These are phyloP conservation scores for Colletotrichum tofieldiae DNA, from an alignment of 2,329 filamentous ascomycete genomes.

Conservation along the genomic window DNA sequence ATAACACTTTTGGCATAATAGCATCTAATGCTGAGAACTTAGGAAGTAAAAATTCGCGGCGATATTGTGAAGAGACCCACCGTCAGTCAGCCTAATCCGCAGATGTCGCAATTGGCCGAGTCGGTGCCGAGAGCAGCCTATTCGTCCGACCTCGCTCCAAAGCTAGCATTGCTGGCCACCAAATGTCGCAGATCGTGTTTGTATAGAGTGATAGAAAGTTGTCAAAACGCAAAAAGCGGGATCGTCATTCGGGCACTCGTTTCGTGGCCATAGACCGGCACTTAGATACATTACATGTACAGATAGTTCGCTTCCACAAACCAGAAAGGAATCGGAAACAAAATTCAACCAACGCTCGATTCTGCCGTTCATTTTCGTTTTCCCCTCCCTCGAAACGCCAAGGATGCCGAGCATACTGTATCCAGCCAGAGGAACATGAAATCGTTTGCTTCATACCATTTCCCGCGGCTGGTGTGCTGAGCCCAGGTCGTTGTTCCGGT, in stretches of 20 bases:
- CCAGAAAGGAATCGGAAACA: background rate
- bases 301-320: constrained; percentile 4
- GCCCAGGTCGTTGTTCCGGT: constrained; percentile 40
- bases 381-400: constrained; percentile 7
- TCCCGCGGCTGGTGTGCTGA: constrained; percentile 40
- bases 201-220: background rate
- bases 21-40: background rate
- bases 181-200: background rate
- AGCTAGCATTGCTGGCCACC: background rate
- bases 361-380: constrained; percentile 19
- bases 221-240: background rate
- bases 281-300: constrained; percentile 23
- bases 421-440: background rate
- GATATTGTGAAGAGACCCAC: constrained; percentile 13
- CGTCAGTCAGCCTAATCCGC: background rate
- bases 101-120: constrained; percentile 30
- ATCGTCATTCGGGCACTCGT: constrained; percentile 17
- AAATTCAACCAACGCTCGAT: background rate
- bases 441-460: constrained; percentile 29
- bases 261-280: background rate
- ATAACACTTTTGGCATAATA: too few species aligned
- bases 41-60: background rate
- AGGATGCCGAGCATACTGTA: background rate
- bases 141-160: constrained; percentile 2
- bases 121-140: constrained; percentile 26